Evolutionary conservation across 148 eudicot genomes (phyloP).

Genomic region (Rhododendron molle): DNA sequence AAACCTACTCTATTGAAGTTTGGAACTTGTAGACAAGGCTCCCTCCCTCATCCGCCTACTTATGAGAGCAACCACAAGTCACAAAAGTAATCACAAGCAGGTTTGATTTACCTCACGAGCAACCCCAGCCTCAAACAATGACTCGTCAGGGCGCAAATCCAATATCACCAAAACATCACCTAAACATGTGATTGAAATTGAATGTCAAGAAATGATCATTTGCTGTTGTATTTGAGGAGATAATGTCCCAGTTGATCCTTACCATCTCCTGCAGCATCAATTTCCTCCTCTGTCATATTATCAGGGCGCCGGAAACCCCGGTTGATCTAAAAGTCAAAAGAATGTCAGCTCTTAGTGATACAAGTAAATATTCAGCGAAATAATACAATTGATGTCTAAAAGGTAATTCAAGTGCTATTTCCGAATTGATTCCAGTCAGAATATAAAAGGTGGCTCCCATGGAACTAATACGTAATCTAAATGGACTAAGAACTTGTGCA

Average conservation of each 20-base stretch:
- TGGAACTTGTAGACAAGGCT: background rate
- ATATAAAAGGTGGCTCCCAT: background rate
- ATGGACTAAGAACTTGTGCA: background rate
- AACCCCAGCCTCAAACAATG: constrained; percentile 80
- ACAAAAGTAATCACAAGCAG: background rate
- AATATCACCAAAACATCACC: constrained; percentile 93
- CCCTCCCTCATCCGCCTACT: background rate
- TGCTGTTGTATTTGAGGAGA: background rate
- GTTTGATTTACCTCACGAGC: constrained; percentile 72
- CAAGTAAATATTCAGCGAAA: background rate
- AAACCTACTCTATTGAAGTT: background rate
- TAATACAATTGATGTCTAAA: background rate
- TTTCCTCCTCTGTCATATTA: constrained; percentile 52
- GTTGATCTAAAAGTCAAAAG: constrained; percentile 40
- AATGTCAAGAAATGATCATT: background rate
- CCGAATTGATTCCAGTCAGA: background rate
- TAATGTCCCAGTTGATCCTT: constrained; percentile 4
- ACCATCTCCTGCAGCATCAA: constrained; percentile 98
- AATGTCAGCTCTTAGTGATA: background rate
- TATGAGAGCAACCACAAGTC: background rate
- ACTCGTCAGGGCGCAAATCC: constrained; percentile 76
- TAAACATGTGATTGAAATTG: constrained; percentile 14
- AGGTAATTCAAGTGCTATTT: background rate
- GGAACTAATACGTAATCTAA: background rate
- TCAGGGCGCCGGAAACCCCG: constrained; percentile 77